Conservation (phyloP, 208 protist species). For the Leishmania major region DNA sequence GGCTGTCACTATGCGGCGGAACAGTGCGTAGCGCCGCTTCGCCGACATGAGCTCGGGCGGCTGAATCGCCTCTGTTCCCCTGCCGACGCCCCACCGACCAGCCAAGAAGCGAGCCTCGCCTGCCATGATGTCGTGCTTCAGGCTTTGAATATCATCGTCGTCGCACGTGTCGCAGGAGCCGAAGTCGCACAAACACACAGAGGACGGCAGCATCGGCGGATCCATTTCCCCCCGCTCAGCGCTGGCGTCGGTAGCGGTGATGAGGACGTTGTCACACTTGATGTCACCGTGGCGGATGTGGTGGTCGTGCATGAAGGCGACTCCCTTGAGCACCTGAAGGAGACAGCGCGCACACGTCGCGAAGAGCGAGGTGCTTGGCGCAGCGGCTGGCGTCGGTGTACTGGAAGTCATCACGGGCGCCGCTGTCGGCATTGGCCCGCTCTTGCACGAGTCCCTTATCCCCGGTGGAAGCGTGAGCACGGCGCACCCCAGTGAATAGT, state of each 20-base stretch:
- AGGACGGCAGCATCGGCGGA: slow-evolving; percentile 34
- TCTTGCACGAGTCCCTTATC: slow-evolving; percentile 10
- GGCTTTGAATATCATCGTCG: slow-evolving; percentile 52
- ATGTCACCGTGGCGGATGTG: slow-evolving; percentile 80
- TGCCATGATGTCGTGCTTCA: slow-evolving; percentile 48
- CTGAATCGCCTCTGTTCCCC: slow-evolving; percentile 84
- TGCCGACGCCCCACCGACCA: slow-evolving; percentile 55
- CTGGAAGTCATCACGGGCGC: background rate
- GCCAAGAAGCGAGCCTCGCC: slow-evolving; percentile 54
- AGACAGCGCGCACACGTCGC: slow-evolving; percentile 61
- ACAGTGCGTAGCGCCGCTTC: slow-evolving; percentile 51
- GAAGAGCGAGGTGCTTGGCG: slow-evolving; percentile 38
- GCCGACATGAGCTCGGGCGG: slow-evolving; percentile 72
- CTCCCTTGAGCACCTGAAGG: slow-evolving; percentile 68
- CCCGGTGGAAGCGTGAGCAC: slow-evolving; percentile 38
- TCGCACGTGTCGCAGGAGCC: slow-evolving; percentile 73
- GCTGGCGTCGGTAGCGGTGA: slow-evolving; percentile 28
- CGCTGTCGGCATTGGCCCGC: background rate
- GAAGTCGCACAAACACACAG: slow-evolving; percentile 77
- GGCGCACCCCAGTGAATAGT: slow-evolving; percentile 51
- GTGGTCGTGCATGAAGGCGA: slow-evolving; percentile 59
- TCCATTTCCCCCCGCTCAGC: slow-evolving; percentile 1
- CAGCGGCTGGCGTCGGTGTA: slow-evolving; percentile 4
- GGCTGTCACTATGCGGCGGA: slow-evolving; percentile 37
- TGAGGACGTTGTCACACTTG: slow-evolving; percentile 81